Base-by-base conservation (phyloP, 2,329 filamentous ascomycete species). In the Aspergillus pseudoterreus region DNA sequence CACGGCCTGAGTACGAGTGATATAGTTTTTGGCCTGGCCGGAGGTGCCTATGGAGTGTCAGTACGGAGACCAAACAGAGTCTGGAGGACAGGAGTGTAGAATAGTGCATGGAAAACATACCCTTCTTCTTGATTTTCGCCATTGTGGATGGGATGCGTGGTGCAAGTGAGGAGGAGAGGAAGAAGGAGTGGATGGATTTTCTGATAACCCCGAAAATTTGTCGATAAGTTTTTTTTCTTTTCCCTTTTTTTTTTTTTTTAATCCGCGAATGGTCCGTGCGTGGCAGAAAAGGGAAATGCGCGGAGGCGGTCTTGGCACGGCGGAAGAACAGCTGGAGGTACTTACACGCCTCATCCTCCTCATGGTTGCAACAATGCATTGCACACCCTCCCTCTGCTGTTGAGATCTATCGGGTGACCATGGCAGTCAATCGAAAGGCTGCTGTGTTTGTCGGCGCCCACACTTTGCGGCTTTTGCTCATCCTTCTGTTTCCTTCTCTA, bases 1-100 rank as follows among this genome's bases (percentile, higher is more conserved):
- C 65, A 99, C 90, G 43, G 94, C 94, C 78, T 96, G 91, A 39
- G 92, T 96, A 72, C 94, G 84, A 52, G 94, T 99, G 64, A 99
- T 91, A 79, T 92, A 99, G 82, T 99, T 99, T 78, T 94, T 96
- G 77, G 92, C 91, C 73, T 90, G 87, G 72, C 94, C 94, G 70
- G 92, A 81, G 71, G 88, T 85, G 69, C 92, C 84, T 86, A 60
- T 46, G 36, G 53, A 24, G 35, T 24, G 50, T 45, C 36, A 50
- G 44, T 39, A 17, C n/a, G 12, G 6, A 11, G 19, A 42, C 24
- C n/a, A n/a, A 22, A 21, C 6, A 39, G 19, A 36, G 21, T 4
- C 21, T 21, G 14, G 12, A 27, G 6, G 15, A 33, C 4, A 12
- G 17, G 22, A 22, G 22, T 2, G 6, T 5, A 22, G 6, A 22